These are phyloP conservation scores for Anthoceros angustus DNA, from an alignment of 225 moss, liverwort and hornwort genomes.

Conservation along the genomic window DNA sequence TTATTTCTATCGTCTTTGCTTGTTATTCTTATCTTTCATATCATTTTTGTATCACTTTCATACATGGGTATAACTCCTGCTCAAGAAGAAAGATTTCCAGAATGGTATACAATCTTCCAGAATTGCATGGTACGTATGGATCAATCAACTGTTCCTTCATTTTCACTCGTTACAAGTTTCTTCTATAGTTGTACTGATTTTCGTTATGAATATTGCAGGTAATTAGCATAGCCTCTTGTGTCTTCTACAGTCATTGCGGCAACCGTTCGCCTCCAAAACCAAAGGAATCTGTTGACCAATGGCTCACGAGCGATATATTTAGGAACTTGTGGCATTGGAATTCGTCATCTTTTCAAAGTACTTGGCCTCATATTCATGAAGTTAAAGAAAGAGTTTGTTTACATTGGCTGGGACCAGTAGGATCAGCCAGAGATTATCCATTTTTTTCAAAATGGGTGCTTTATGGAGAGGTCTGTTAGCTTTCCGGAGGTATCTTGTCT, in stretches of 20 bases:
- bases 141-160: background rate
- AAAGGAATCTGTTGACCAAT: constrained; percentile 10
- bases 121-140: constrained; percentile 21
- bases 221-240: constrained; percentile 44
- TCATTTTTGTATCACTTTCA: constrained; percentile 20
- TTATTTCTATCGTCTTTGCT: constrained; percentile 28
- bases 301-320: background rate
- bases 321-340: background rate
- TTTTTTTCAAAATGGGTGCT: constrained; percentile 46
- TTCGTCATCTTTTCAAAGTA: background rate
- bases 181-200: background rate
- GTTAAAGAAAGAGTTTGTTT: constrained; percentile 37
- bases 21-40: constrained; percentile 24
- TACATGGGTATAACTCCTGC: constrained; percentile 27
- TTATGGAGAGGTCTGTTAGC: constrained; percentile 34
- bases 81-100: constrained; percentile 21
- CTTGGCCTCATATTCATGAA: constrained; percentile 33
- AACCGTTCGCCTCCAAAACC: constrained; percentile 26
- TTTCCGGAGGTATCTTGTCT: background rate
- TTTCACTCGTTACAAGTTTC: no score
- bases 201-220: constrained; percentile 17
- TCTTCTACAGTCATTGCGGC: constrained; percentile 45
- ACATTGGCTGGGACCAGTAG: constrained; percentile 46
- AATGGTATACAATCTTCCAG: constrained; percentile 24
- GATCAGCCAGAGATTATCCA: constrained; percentile 34